Conservation (phyloP, 202 grass and related monocot species). For the Carex sylvatica region DNA sequence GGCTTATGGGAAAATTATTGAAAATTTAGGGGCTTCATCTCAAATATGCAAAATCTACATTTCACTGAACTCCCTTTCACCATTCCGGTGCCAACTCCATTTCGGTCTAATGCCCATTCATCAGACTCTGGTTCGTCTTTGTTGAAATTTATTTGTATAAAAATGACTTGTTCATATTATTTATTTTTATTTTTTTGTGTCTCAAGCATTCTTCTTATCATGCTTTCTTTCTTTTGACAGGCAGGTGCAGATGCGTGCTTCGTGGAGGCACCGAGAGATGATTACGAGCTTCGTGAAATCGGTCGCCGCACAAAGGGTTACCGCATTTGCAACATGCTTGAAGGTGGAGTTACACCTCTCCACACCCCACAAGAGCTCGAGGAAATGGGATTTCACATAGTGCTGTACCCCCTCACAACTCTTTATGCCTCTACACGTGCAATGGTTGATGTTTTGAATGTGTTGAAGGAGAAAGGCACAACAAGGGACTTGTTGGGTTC, state of each 20-base stretch:
- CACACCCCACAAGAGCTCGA: constrained; percentile 44
- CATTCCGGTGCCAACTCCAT: neutral
- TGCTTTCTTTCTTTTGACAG: constrained; percentile 13
- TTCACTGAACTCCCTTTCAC: neutral
- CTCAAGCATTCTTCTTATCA: neutral
- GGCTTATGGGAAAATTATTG: neutral
- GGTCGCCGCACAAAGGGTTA: constrained; percentile 25
- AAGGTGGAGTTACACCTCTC: constrained; percentile 44
- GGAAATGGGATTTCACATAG: constrained; percentile 44
- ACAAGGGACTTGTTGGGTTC: constrained; percentile 31
- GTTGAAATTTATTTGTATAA: neutral
- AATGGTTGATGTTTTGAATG: constrained; percentile 35
- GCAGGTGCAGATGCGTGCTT: constrained; percentile 47
- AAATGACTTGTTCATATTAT: neutral
- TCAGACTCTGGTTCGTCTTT: neutral
- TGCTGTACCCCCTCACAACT: constrained; percentile 37
- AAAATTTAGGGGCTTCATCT: neutral
- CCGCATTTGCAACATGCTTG: constrained; percentile 46
- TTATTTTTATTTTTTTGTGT: neutral
- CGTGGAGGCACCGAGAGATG: constrained; percentile 42
- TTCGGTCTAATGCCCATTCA: neutral
- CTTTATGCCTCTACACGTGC: constrained; percentile 37
- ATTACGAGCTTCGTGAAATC: constrained; percentile 37
- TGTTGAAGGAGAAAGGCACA: constrained; percentile 31
- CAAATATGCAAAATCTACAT: neutral